Percentiles rank a stretch among this genome's conserved stretches.
Evolutionary conservation across 257 asterid genomes (phyloP).

Genomic region (Nicotiana noctiflora): DNA sequence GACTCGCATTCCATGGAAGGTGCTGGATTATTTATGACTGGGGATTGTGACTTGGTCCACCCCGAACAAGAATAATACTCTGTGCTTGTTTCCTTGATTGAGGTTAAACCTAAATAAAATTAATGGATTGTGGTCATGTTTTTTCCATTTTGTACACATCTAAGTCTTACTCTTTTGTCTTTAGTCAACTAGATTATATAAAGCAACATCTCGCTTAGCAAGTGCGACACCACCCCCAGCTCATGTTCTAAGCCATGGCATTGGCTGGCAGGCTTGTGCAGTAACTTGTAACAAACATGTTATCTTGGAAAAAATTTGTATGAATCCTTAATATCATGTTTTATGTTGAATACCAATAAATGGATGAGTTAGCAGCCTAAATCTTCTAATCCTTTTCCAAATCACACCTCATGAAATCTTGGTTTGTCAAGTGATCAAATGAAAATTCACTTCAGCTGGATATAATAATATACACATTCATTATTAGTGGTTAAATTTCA

Average conservation of each 20-base stretch:
- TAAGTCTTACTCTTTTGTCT: slow-evolving; percentile 5
- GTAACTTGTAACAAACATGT: background rate
- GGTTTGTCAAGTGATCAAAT: background rate
- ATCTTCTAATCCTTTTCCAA: background rate
- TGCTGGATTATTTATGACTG: no score
- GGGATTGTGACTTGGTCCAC: no score
- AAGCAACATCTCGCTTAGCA: slow-evolving; percentile 93
- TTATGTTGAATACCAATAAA: background rate
- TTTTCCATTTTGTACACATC: background rate
- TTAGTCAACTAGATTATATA: slow-evolving; percentile 95
- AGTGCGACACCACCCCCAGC: slow-evolving; percentile 99
- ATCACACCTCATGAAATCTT: background rate
- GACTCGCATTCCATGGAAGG: no score
- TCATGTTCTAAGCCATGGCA: slow-evolving; percentile 97
- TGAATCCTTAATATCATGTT: background rate
- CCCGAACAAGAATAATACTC: no score
- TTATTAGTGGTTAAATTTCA: no score
- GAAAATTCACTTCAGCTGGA: background rate
- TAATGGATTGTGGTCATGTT: background rate
- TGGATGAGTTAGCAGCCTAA: background rate
- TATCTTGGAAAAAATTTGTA: background rate
- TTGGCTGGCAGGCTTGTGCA: slow-evolving; percentile 87
- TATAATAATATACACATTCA: no score
- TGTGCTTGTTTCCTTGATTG: slow-evolving; percentile 83
- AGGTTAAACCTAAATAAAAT: slow-evolving; percentile 35